phyloP scores from a whole-genome alignment of 31 red algal genomes.

The Porphyra umbilicalis region DNA sequence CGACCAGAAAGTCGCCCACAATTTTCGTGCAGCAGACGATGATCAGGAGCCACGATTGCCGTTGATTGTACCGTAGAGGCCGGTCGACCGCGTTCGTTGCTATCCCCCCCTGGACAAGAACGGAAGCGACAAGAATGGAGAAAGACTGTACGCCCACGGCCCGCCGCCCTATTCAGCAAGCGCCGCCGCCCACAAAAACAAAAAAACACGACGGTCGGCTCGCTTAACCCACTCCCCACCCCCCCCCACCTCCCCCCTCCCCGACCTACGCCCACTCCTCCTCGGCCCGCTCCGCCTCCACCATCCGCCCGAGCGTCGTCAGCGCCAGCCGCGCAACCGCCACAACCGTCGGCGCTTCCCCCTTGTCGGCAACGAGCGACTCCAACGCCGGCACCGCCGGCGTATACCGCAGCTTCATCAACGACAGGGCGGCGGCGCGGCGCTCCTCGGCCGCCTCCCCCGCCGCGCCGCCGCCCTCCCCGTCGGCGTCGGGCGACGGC shows the following conservation, averaged over 20 bases:
- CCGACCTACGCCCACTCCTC: not conserved
- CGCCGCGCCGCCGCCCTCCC: conserved; percentile 8
- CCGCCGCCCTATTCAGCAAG: too few relatives aligned
- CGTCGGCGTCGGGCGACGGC: not conserved
- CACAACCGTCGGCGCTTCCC: conserved; percentile 9
- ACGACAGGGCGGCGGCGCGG: conserved; percentile 45
- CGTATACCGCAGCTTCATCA: conserved; percentile 48
- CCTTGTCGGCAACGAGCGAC: not conserved
- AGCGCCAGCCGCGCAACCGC: conserved; percentile 14
- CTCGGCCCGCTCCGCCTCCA: not conserved
- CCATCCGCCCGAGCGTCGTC: not conserved
- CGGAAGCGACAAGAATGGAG: too few relatives aligned
- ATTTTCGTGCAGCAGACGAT: too few relatives aligned
- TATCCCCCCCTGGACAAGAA: too few relatives aligned
- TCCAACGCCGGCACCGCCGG: not conserved
- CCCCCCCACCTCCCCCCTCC: not conserved
- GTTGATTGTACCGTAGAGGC: too few relatives aligned
- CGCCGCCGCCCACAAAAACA: too few relatives aligned
- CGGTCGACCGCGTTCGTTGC: too few relatives aligned
- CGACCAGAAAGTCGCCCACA: too few relatives aligned
- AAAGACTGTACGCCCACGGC: too few relatives aligned
- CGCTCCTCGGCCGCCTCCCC: conserved; percentile 42
- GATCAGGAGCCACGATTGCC: too few relatives aligned
- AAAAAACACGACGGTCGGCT: too few relatives aligned
- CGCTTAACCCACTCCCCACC: too few relatives aligned